Conservation (phyloP, 2,329 filamentous ascomycete species). For the Sporothrix schenckii region DNA sequence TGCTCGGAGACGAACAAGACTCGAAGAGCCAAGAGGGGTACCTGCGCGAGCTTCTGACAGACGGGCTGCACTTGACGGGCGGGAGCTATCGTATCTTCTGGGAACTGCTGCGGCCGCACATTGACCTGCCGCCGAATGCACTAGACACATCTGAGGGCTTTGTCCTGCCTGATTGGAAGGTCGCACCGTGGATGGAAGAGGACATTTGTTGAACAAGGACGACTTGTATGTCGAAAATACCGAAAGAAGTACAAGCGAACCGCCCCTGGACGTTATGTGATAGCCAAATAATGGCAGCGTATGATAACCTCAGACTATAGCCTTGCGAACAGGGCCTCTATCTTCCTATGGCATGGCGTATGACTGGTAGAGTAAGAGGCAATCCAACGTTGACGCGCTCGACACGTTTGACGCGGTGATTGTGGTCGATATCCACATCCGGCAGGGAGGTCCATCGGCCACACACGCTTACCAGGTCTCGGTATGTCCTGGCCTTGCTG, state of each 20-base stretch:
- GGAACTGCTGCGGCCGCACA: background rate
- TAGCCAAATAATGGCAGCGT: too few relatives aligned
- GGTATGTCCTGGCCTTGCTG: background rate
- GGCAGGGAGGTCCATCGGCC: background rate
- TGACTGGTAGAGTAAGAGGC: too few relatives aligned
- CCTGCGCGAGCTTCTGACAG: background rate
- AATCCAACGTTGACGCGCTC: background rate
- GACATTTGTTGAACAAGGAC: background rate
- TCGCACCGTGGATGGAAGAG: background rate
- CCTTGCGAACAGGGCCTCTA: too few relatives aligned
- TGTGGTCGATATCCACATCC: background rate
- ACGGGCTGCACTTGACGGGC: background rate
- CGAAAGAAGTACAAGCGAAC: too few relatives aligned
- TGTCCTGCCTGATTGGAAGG: background rate
- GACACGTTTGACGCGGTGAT: background rate
- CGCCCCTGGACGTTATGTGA: too few relatives aligned
- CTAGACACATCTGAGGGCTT: background rate
- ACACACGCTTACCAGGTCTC: constrained; percentile 1
- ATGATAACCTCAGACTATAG: too few relatives aligned
- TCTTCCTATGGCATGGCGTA: too few relatives aligned
- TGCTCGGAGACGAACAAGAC: background rate
- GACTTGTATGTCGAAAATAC: too few relatives aligned
- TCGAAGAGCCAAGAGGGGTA: background rate
- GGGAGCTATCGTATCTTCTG: background rate
- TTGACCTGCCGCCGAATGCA: background rate